Percentiles rank a stretch among this genome's conserved stretches.
phyloP scores from a whole-genome alignment of 1,284 basidiomycete genomes.

The Volvariella surrecta region DNA sequence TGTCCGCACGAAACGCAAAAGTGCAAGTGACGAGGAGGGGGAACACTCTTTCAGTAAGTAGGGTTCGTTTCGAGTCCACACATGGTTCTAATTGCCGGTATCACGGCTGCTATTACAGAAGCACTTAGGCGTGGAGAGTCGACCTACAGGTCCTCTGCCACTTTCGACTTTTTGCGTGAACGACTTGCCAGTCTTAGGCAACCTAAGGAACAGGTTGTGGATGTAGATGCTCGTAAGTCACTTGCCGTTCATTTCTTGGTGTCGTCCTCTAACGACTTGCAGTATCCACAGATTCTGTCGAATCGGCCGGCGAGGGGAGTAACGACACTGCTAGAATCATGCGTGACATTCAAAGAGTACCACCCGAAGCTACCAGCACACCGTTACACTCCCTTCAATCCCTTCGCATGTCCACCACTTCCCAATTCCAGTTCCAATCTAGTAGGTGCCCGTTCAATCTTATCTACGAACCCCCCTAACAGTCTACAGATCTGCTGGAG shows the following conservation, averaged over 20 bases:
- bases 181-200: conserved; percentile 33
- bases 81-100: too few relatives aligned
- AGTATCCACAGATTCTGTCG: conserved; percentile 12
- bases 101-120: too few relatives aligned
- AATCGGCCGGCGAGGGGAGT: conserved; percentile 24
- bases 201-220: conserved; percentile 23
- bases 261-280: neutral
- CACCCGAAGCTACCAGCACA: conserved; percentile 43
- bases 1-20: conserved; percentile 33
- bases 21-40: conserved; percentile 60
- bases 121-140: conserved; percentile 12
- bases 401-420: conserved; percentile 43
- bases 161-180: conserved; percentile 41
- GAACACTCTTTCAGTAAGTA: conserved; percentile 46
- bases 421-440: conserved; percentile 43
- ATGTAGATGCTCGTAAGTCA: conserved; percentile 22
- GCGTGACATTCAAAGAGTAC: conserved; percentile 29
- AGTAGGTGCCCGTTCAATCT: conserved; percentile 33
- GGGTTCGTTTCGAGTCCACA: neutral
- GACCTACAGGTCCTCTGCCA: conserved; percentile 12
- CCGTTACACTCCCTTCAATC: conserved; percentile 52
- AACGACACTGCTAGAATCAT: conserved; percentile 30
- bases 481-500: conserved; percentile 51
- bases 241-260: neutral
- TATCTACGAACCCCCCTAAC: conserved; percentile 1